Percentiles rank a stretch among this genome's conserved stretches.
These are phyloP conservation scores for Spinacia oleracea DNA, from an alignment of 179 eudicot species.

Conservation along the genomic window DNA sequence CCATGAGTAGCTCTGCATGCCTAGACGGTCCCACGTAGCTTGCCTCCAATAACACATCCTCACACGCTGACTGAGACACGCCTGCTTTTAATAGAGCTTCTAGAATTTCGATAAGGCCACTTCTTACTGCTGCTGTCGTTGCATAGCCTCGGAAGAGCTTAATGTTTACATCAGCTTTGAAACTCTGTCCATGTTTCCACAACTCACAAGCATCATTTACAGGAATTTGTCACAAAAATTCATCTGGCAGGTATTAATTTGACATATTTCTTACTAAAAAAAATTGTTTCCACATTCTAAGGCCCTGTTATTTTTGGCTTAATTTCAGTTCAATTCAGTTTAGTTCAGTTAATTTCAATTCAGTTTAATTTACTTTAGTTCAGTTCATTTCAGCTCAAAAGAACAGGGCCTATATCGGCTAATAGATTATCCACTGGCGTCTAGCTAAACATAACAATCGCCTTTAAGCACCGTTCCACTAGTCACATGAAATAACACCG, in stretches of 20 bases:
- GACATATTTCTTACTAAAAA: no score
- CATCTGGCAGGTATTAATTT: no score
- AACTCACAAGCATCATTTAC: constrained; percentile 6
- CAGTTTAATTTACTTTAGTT: no score
- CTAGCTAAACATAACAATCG: background rate
- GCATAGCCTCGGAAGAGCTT: constrained; percentile 72
- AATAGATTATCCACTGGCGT: background rate
- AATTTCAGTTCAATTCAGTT: no score
- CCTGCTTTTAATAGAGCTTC: constrained; percentile 52
- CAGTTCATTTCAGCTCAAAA: no score
- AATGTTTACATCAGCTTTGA: constrained; percentile 61
- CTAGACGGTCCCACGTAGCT: constrained; percentile 54
- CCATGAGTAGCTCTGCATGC: constrained; percentile 61
- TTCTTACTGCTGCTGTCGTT: constrained; percentile 66
- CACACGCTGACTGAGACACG: constrained; percentile 54
- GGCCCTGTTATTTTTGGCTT: no score
- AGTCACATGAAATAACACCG: no score
- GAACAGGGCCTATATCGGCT: no score
- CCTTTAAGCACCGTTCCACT: background rate
- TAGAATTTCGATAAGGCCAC: constrained; percentile 58
- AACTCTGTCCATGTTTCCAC: constrained; percentile 41
- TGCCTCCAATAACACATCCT: constrained; percentile 74
- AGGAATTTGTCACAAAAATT: background rate
- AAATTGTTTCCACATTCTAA: background rate
- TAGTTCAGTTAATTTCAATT: no score